Conservation (phyloP, 2,329 filamentous ascomycete species). For the Didymella exigua region DNA sequence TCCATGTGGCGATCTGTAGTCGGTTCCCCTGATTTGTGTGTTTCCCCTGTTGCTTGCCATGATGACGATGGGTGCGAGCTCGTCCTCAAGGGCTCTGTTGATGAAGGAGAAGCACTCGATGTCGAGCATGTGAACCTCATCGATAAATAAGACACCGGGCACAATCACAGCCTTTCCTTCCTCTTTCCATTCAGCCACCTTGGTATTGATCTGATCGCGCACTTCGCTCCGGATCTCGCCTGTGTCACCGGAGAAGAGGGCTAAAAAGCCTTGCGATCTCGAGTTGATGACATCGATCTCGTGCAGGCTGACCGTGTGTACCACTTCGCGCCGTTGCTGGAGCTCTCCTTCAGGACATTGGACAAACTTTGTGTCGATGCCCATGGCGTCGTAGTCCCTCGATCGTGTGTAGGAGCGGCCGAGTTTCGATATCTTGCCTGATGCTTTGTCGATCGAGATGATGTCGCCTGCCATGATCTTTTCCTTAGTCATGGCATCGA, state of each 20-base stretch:
- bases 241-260: conserved; percentile 96
- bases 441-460: conserved; percentile 98
- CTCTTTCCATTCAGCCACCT: conserved; percentile 98
- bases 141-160: conserved; percentile 95
- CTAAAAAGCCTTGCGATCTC: conserved; percentile 95
- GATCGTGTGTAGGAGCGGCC: conserved; percentile 93
- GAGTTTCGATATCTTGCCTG: conserved; percentile 96
- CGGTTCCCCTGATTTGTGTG: conserved; percentile 89
- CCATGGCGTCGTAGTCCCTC: conserved; percentile 98
- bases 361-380: conserved; percentile 95
- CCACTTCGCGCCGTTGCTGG: conserved; percentile 94
- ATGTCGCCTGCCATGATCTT: conserved; percentile 98
- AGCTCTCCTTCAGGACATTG: conserved; percentile 97
- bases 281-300: conserved; percentile 99
- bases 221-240: conserved; percentile 98
- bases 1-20: conserved; percentile 91
- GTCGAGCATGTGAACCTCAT: conserved; percentile 99
- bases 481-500: conserved; percentile 99
- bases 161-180: conserved; percentile 99
- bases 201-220: conserved; percentile 98
- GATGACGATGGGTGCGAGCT: conserved; percentile 95
- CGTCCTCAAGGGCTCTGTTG: conserved; percentile 93
- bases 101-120: conserved; percentile 99
- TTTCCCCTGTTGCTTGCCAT: conserved; percentile 98
- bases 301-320: conserved; percentile 95